These are phyloP conservation scores for Pleurotus platypus DNA, from an alignment of 768 basidiomycete species.

Conservation along the genomic window DNA sequence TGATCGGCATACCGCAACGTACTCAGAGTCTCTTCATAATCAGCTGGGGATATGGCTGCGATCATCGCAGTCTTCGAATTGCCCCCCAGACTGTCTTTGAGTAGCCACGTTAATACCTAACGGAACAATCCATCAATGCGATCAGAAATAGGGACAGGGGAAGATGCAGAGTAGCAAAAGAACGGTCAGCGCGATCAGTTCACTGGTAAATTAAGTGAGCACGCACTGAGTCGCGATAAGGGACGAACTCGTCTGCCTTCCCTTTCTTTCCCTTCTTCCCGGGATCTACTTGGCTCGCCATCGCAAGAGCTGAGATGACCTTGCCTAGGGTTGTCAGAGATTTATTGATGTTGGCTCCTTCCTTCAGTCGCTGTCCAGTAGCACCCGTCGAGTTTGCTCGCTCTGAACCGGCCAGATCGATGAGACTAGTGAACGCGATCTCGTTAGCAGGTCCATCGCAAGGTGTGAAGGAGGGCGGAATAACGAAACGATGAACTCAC, in stretches of 20 bases:
- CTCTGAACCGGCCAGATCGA: slow-evolving; percentile 96
- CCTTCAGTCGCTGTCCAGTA: slow-evolving; percentile 92
- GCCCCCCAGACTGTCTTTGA: slow-evolving; percentile 96
- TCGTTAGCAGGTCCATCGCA: slow-evolving; percentile 11
- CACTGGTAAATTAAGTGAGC: neutral
- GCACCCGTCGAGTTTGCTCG: slow-evolving; percentile 97
- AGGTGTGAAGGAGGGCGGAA: neutral
- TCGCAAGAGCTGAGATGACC: slow-evolving; percentile 89
- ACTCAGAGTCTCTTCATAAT: slow-evolving; percentile 96
- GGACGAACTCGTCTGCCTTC: slow-evolving; percentile 88
- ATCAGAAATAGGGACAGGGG: slow-evolving; percentile 1
- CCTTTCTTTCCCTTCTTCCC: slow-evolving; percentile 87
- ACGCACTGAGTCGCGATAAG: slow-evolving; percentile 94
- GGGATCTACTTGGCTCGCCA: slow-evolving; percentile 57
- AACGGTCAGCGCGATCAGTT: slow-evolving; percentile 4
- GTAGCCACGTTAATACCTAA: slow-evolving; percentile 93
- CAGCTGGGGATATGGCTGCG: slow-evolving; percentile 96
- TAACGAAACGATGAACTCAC: slow-evolving; percentile 30
- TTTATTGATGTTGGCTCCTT: slow-evolving; percentile 99
- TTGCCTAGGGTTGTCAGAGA: slow-evolving; percentile 97
- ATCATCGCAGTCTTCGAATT: slow-evolving; percentile 99
- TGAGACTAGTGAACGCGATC: slow-evolving; percentile 50
- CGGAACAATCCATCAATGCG: slow-evolving; percentile 1
- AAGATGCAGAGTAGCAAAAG: slow-evolving; percentile 7
- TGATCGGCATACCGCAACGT: slow-evolving; percentile 97